Base-by-base conservation (phyloP, 441 rosid genomes). In the Syzygium syzygioides region DNA sequence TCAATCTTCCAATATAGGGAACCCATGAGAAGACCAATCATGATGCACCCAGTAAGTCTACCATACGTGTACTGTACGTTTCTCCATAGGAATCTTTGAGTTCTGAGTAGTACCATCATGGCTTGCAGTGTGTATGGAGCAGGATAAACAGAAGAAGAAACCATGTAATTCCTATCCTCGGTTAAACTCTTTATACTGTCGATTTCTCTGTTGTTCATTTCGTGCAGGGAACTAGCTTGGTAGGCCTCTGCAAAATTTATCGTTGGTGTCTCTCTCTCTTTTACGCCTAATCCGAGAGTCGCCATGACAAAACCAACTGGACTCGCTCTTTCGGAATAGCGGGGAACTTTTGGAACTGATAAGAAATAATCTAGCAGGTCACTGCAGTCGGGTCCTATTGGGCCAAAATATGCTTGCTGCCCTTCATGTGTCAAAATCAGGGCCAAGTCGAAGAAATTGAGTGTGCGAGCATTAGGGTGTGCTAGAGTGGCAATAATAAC, bases 11-110 rank as follows among this genome's bases (percentile, higher is more conserved):
- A 90, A 87, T 89, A 88, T 7, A 89, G 80, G 28, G 93, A 90
- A 55, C 91, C 91, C 92, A 92, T 91, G 76, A 92, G 87, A 87
- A 90, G 87, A 76, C 90, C 87, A 20, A 90, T 91, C 88, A 90
- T 86, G 55, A 89, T 53, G 88, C 92, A 91, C 45, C 92, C 89
- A 59, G 85, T 89, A 15, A 90, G 86, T 32, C 93, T 85, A 56
- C 92, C 90, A 53, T 85, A 88, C 53, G 88, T 89, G 37, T 92
- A 91, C 60, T 89, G 91, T 54, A 86, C 90, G 71, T 92, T 92
- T 86, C 91, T 90, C 90, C 88, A 87, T 17, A 89, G 86, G 86
- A 92, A 89, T 89, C 92, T 90, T 52, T 91, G 93, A 60, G 92
- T 91, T 91, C 92, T 90, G 55, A 68, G 86, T 19, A 89, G 88